Evolutionary conservation across 1,284 basidiomycete genomes (phyloP).

Genomic region (Heterobasidion irregulare): DNA sequence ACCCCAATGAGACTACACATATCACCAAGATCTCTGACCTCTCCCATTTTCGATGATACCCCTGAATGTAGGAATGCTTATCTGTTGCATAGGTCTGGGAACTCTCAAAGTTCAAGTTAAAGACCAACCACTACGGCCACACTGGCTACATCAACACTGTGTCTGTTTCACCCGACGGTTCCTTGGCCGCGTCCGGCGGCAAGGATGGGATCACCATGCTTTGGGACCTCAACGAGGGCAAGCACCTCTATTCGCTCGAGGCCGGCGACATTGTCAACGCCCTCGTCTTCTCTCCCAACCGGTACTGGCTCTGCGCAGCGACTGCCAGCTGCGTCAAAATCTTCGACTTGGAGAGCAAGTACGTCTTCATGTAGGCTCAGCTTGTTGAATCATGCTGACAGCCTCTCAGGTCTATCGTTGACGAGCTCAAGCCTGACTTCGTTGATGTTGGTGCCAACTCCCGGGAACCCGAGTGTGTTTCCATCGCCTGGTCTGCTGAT

Average conservation of each 20-base stretch:
- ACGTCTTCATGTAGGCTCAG: slow-evolving; percentile 25
- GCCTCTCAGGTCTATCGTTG: slow-evolving; percentile 84
- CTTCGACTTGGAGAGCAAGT: slow-evolving; percentile 98
- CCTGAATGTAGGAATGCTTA: slow-evolving; percentile 11
- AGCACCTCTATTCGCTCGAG: slow-evolving; percentile 99
- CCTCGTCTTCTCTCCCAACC: slow-evolving; percentile 98
- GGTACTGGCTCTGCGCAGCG: slow-evolving; percentile 99
- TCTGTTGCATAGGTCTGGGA: slow-evolving; percentile 84
- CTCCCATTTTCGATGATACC: slow-evolving; percentile 2
- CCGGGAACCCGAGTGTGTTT: slow-evolving; percentile 91
- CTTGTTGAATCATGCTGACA: background rate
- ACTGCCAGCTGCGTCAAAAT: slow-evolving; percentile 98
- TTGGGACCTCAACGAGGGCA: slow-evolving; percentile 99
- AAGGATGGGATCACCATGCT: slow-evolving; percentile 99
- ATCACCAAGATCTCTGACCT: slow-evolving; percentile 76
- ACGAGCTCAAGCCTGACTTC: slow-evolving; percentile 95
- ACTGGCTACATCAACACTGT: slow-evolving; percentile 99
- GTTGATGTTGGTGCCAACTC: slow-evolving; percentile 72
- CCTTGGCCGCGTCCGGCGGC: slow-evolving; percentile 97
- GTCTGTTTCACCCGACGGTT: slow-evolving; percentile 98
- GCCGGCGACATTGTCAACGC: slow-evolving; percentile 99
- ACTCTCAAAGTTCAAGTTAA: slow-evolving; percentile 99
- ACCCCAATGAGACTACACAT: slow-evolving; percentile 59
- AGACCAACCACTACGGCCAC: slow-evolving; percentile 99
- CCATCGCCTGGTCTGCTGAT: slow-evolving; percentile 98